Conservation (phyloP, 805 yeast genomes). For the Torulaspora gathmanii region DNA sequence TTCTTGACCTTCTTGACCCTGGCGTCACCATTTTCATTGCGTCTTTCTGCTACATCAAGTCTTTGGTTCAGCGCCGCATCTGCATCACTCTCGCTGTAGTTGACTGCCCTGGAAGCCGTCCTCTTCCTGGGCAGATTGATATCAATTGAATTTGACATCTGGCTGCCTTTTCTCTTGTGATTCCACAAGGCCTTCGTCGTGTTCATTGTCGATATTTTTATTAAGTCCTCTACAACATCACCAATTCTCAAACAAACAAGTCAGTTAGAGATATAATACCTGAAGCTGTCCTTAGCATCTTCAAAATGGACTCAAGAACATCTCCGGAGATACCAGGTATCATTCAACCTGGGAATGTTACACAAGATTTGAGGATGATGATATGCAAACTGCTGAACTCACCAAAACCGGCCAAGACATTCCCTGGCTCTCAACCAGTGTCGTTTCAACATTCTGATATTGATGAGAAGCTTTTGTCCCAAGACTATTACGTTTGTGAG, state of each 20-base stretch:
- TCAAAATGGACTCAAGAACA: conserved; percentile 10
- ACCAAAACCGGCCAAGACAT: conserved; percentile 45
- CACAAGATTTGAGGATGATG: conserved; percentile 60
- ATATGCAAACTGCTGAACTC: conserved; percentile 60
- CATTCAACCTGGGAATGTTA: conserved; percentile 65
- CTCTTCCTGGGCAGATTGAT: conserved; percentile 15
- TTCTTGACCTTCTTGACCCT: conserved; percentile 3
- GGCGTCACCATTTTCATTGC: not conserved
- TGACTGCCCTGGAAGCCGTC: conserved; percentile 21
- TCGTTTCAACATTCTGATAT: conserved; percentile 78
- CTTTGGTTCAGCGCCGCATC: conserved; percentile 25
- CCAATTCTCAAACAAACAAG: not conserved
- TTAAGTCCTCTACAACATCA: not conserved
- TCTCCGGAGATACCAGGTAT: conserved; percentile 86
- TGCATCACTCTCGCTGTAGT: conserved; percentile 29
- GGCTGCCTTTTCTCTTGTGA: not conserved
- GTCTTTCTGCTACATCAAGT: conserved; percentile 20
- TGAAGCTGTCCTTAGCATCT: too few relatives aligned
- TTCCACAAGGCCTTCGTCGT: not conserved
- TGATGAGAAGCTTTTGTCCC: conserved; percentile 50
- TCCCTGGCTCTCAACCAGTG: conserved; percentile 95
- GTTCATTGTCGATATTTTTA: not conserved
- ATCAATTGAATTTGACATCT: conserved; percentile 8
- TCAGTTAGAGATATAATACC: not conserved
- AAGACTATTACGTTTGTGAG: conserved; percentile 92